These are phyloP conservation scores for Bruguiera hainesii DNA, from an alignment of 441 rosid species.

Conservation along the genomic window DNA sequence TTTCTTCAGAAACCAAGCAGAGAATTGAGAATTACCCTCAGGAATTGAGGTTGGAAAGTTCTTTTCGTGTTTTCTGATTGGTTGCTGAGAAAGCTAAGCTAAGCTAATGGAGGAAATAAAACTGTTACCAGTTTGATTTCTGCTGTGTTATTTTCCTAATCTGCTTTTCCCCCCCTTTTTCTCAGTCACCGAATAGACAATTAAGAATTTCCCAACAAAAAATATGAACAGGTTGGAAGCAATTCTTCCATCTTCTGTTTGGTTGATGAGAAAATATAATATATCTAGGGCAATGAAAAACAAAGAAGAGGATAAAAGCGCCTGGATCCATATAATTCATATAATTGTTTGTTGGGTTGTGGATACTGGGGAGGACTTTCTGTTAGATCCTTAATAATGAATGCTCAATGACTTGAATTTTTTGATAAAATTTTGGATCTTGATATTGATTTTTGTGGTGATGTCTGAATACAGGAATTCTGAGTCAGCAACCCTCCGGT, in stretches of 20 bases:
- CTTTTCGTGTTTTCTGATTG: constrained; percentile 13
- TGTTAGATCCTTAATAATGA: constrained; percentile 13
- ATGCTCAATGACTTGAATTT: background rate
- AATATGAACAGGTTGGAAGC: background rate
- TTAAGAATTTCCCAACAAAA: constrained; percentile 11
- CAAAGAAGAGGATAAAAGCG: no score
- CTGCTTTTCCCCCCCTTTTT: constrained; percentile 1
- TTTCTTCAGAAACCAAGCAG: constrained; percentile 34
- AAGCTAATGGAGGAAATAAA: background rate
- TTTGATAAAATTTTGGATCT: background rate
- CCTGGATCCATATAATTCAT: no score
- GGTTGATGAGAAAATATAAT: constrained; percentile 13
- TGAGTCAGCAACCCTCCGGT: constrained; percentile 37
- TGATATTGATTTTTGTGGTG: constrained; percentile 1
- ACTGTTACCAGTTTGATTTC: background rate
- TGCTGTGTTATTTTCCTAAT: background rate
- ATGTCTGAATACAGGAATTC: constrained; percentile 32
- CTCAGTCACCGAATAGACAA: constrained; percentile 27
- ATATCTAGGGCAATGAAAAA: background rate
- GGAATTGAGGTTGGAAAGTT: constrained; percentile 14
- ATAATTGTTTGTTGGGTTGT: no score
- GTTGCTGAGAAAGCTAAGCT: constrained; percentile 6
- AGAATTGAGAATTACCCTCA: constrained; percentile 2
- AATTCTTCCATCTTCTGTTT: constrained; percentile 11
- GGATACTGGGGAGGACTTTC: background rate